Percentiles rank a stretch among this genome's conserved stretches.
Conservation (phyloP, 495 filamentous ascomycete genomes). For the Hypoxylon lienhwacheense region DNA sequence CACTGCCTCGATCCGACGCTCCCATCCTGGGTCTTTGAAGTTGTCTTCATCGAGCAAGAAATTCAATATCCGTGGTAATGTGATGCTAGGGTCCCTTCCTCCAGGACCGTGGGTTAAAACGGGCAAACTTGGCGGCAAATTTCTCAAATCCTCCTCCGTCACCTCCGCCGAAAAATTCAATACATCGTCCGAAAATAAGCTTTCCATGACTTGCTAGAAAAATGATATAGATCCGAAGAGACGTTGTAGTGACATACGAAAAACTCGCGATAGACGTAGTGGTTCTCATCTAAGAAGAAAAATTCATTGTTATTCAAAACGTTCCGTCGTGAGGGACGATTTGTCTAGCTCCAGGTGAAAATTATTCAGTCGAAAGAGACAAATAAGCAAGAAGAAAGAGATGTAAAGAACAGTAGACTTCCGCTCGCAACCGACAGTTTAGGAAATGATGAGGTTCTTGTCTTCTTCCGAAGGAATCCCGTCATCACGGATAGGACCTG, state of each 20-base stretch:
- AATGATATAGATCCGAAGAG: not conserved
- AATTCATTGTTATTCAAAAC: slow-evolving; percentile 16
- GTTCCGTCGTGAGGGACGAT: slow-evolving; percentile 7
- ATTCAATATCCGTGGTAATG: slow-evolving; percentile 20
- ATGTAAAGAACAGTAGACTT: slow-evolving; percentile 9
- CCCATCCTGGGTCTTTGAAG: slow-evolving; percentile 13
- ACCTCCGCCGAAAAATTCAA: not conserved
- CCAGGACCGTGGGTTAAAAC: slow-evolving; percentile 21
- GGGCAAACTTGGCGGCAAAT: not conserved
- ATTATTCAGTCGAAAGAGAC: not conserved
- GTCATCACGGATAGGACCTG: slow-evolving; percentile 16
- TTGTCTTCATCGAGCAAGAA: slow-evolving; percentile 34
- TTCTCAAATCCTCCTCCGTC: not conserved
- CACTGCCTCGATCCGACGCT: slow-evolving; percentile 6
- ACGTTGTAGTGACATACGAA: slow-evolving; percentile 1
- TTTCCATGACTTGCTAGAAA: not conserved
- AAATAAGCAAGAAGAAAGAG: slow-evolving; percentile 20
- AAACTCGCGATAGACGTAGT: not conserved
- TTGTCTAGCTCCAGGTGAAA: slow-evolving; percentile 4
- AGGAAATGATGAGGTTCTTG: slow-evolving; percentile 22
- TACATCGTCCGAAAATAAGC: not conserved
- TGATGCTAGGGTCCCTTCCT: slow-evolving; percentile 13
- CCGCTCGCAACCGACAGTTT: slow-evolving; percentile 14
- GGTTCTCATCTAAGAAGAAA: slow-evolving; percentile 4
- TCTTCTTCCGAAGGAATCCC: slow-evolving; percentile 26